phyloP scores from a whole-genome alignment of 495 filamentous ascomycete genomes.

The Xylaria curta region DNA sequence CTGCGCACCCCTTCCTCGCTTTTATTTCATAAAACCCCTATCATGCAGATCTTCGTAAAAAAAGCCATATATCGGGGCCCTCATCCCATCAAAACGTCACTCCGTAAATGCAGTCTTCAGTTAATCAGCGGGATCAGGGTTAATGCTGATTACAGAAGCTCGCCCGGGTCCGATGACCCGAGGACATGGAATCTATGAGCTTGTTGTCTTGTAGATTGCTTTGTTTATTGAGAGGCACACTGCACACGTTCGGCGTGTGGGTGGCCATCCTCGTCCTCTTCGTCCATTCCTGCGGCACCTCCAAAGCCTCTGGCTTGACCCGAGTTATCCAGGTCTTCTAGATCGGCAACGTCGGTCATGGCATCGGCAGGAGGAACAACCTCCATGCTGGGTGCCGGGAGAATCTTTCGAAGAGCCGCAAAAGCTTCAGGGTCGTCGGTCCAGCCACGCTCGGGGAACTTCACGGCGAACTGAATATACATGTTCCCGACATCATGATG shows the following conservation, averaged over 20 bases:
- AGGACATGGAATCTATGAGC: conserved; percentile 18
- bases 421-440: conserved; percentile 62
- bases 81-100: conserved; percentile 34
- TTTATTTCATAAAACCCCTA: conserved; percentile 27
- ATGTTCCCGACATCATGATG: conserved; percentile 97
- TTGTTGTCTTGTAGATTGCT: neutral
- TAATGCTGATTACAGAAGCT: conserved; percentile 14
- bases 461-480: conserved; percentile 96
- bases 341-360: conserved; percentile 82
- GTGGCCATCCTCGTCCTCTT: conserved; percentile 84
- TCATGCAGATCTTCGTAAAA: conserved; percentile 37
- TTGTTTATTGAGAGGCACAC: conserved; percentile 91
- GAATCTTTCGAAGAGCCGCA: conserved; percentile 75
- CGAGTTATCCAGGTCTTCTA: conserved; percentile 82
- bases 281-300: conserved; percentile 69
- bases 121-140: conserved; percentile 13
- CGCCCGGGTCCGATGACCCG: neutral
- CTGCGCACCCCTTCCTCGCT: conserved; percentile 30
- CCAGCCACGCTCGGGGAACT: conserved; percentile 81
- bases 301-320: conserved; percentile 76
- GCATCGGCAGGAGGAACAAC: conserved; percentile 72
- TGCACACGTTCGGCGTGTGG: conserved; percentile 90
- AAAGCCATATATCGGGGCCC: conserved; percentile 25
- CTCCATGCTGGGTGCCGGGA: conserved; percentile 72
- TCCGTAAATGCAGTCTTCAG: conserved; percentile 35